Evolutionary conservation across 2,329 filamentous ascomycete genomes (phyloP).

Genomic region (Cordyceps tenuipes): DNA sequence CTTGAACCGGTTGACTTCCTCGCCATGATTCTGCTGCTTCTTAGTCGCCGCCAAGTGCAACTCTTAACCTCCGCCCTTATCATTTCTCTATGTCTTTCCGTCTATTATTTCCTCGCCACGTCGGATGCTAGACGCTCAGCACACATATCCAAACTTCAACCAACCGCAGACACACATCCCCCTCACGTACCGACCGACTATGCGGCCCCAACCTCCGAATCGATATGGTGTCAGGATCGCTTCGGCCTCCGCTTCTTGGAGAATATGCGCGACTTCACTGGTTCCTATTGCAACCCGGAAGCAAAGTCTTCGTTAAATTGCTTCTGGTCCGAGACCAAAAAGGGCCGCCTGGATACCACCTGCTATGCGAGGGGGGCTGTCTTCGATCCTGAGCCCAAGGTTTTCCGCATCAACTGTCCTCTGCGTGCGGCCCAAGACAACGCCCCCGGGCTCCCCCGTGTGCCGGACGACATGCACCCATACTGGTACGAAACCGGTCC

Average conservation of each 20-base stretch:
- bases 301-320: slow-evolving; percentile 18
- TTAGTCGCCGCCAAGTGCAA: neutral
- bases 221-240: slow-evolving; percentile 10
- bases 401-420: slow-evolving; percentile 8
- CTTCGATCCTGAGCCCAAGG: neutral
- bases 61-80: neutral
- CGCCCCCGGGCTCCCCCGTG: neutral
- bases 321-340: slow-evolving; percentile 7
- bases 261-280: slow-evolving; percentile 17
- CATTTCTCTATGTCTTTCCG: neutral
- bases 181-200: neutral
- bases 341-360: slow-evolving; percentile 6
- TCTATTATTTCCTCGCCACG: neutral
- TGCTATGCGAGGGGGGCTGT: slow-evolving; percentile 6
- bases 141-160: neutral
- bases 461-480: slow-evolving; percentile 12
- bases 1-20: neutral
- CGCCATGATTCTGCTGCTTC: neutral
- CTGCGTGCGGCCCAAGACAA: neutral
- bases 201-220: neutral
- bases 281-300: slow-evolving; percentile 17
- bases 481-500: slow-evolving; percentile 27
- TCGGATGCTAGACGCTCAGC: neutral
- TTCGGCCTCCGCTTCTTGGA: slow-evolving; percentile 18
- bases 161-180: neutral